These are phyloP conservation scores for Pichia terricola DNA, from an alignment of 1,139 yeast species.

Conservation along the genomic window DNA sequence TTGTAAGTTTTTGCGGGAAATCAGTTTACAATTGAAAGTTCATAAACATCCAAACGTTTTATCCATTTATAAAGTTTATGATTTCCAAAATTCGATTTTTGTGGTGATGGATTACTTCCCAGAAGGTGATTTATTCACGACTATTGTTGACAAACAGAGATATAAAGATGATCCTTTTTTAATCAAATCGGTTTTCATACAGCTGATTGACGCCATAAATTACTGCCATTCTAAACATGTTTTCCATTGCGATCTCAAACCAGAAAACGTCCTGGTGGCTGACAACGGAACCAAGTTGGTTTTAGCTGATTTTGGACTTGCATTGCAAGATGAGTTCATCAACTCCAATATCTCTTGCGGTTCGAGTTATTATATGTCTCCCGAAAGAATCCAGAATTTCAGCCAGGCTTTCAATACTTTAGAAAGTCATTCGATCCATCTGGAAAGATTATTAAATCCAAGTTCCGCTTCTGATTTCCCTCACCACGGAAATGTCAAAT, in stretches of 20 bases:
- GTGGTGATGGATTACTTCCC: slow-evolving; percentile 75
- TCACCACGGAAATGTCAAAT: slow-evolving; percentile 32
- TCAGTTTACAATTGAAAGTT: slow-evolving; percentile 62
- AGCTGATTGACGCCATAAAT: slow-evolving; percentile 61
- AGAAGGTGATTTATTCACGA: slow-evolving; percentile 75
- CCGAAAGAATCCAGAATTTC: slow-evolving; percentile 58
- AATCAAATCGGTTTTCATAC: slow-evolving; percentile 66
- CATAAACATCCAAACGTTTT: slow-evolving; percentile 71
- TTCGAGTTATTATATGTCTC: slow-evolving; percentile 87
- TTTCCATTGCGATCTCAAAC: slow-evolving; percentile 86
- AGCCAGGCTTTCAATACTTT: slow-evolving; percentile 22
- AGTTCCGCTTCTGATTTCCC: slow-evolving; percentile 10
- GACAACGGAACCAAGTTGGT: slow-evolving; percentile 50
- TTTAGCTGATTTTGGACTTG: slow-evolving; percentile 81
- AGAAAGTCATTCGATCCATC: slow-evolving; percentile 23
- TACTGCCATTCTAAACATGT: slow-evolving; percentile 60
- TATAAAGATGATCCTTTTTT: slow-evolving; percentile 43
- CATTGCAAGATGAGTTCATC: slow-evolving; percentile 49
- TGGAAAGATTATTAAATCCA: slow-evolving; percentile 22
- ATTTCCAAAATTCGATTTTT: slow-evolving; percentile 47
- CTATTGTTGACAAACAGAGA: slow-evolving; percentile 60
- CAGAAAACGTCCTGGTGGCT: slow-evolving; percentile 73
- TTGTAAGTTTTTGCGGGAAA: slow-evolving; percentile 52
- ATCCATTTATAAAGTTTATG: slow-evolving; percentile 65
- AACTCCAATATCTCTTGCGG: slow-evolving; percentile 78